Conservation (phyloP, 2,329 filamentous ascomycete species). For the Colletotrichum theobromicola region DNA sequence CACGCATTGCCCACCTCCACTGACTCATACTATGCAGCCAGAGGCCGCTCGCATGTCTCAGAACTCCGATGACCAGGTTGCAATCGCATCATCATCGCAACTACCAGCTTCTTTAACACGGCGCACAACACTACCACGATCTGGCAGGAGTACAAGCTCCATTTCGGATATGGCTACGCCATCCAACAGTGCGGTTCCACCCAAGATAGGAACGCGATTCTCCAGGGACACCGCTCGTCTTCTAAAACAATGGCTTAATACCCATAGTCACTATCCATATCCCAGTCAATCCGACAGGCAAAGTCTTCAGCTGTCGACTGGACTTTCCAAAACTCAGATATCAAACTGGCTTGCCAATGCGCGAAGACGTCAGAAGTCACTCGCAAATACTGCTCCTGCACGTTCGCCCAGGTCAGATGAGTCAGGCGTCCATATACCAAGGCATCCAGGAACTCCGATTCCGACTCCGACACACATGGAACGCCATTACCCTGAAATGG, state of each 20-base stretch:
- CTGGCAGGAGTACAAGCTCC: not conserved
- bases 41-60: not conserved
- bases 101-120: not conserved
- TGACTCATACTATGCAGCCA: not conserved
- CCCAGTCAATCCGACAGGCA: conserved; percentile 88
- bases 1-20: not conserved
- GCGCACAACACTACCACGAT: not conserved
- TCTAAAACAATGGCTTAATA: conserved; percentile 83
- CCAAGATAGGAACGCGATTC: conserved; percentile 78
- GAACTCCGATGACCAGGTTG: not conserved
- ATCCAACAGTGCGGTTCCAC: conserved; percentile 35
- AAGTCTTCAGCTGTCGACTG: conserved; percentile 76
- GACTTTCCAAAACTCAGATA: conserved; percentile 83
- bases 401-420: conserved; percentile 61
- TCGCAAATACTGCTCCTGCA: conserved; percentile 72
- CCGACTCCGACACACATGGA: conserved; percentile 41
- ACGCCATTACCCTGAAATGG: conserved; percentile 59
- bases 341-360: conserved; percentile 94
- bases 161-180: conserved; percentile 14
- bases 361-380: conserved; percentile 79
- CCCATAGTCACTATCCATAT: conserved; percentile 83
- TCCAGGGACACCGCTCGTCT: conserved; percentile 80
- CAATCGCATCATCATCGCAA: not conserved
- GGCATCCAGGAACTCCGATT: conserved; percentile 59
- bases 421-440: conserved; percentile 75